Percentiles rank a stretch among this genome's conserved stretches.
Conservation (phyloP, 768 basidiomycete species). For the Trametes punicea region DNA sequence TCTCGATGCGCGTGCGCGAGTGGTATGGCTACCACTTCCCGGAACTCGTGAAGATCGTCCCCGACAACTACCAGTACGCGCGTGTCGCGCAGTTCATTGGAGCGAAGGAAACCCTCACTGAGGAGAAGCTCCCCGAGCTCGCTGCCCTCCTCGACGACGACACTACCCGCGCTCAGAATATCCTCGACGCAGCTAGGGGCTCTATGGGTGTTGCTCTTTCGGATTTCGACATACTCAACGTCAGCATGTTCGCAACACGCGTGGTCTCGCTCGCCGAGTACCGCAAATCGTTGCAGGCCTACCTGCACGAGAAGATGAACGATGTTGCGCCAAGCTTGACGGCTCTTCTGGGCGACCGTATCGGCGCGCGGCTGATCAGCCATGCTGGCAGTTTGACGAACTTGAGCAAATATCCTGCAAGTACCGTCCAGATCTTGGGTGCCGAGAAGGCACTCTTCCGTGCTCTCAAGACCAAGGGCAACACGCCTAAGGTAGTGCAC, state of each 20-base stretch:
- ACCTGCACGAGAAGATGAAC: conserved; percentile 97
- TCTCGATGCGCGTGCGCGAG: conserved; percentile 96
- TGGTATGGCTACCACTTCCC: conserved; percentile 99
- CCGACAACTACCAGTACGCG: conserved; percentile 96
- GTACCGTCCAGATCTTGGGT: conserved; percentile 96
- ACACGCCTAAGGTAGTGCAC: conserved; percentile 77
- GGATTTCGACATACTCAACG: conserved; percentile 95
- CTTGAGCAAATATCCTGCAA: conserved; percentile 96
- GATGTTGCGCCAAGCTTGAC: conserved; percentile 92
- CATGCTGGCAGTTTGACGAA: conserved; percentile 97
- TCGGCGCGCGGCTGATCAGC: conserved; percentile 89
- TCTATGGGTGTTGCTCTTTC: conserved; percentile 93
- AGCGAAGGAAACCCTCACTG: conserved; percentile 76
- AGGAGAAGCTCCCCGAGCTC: conserved; percentile 78
- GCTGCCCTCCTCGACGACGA: conserved; percentile 81
- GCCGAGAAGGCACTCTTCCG: conserved; percentile 98
- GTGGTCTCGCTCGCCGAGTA: conserved; percentile 93
- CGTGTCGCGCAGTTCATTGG: conserved; percentile 81
- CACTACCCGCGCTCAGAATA: conserved; percentile 82
- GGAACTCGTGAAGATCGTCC: conserved; percentile 88
- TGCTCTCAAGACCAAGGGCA: conserved; percentile 97
- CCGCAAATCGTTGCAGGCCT: conserved; percentile 83
- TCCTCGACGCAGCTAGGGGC: conserved; percentile 90
- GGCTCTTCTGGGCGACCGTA: conserved; percentile 86
- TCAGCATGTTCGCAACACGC: conserved; percentile 83